phyloP scores from a whole-genome alignment of 306 rosid genomes.

The Oxytropis ochrocephala region DNA sequence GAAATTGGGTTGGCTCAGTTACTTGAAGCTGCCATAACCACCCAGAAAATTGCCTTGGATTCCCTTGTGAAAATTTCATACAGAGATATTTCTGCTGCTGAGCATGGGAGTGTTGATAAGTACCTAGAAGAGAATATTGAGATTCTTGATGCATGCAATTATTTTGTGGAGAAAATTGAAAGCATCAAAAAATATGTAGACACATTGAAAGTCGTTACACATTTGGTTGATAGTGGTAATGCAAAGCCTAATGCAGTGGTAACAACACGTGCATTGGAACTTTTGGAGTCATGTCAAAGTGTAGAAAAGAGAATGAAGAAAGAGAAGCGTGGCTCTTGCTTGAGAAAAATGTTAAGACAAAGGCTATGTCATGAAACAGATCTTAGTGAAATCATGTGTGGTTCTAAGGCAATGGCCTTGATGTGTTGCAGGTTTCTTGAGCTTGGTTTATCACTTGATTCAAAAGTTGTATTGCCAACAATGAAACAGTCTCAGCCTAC shows the following conservation, averaged over 20 bases:
- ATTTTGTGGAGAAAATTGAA: constrained; percentile 29
- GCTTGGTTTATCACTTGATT: constrained; percentile 29
- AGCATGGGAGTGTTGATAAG: constrained; percentile 20
- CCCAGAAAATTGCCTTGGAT: constrained; percentile 35
- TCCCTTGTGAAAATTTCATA: constrained; percentile 5
- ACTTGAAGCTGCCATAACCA: constrained; percentile 36
- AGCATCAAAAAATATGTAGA: constrained; percentile 20
- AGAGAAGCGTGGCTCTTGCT: not conserved
- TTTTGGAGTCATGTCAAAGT: constrained; percentile 22
- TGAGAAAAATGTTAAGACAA: constrained; percentile 21
- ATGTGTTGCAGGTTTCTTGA: constrained; percentile 36
- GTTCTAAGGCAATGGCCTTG: constrained; percentile 37
- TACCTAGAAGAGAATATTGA: constrained; percentile 34
- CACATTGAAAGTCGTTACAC: constrained; percentile 24
- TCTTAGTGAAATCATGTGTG: constrained; percentile 29
- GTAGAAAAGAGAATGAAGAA: constrained; percentile 20
- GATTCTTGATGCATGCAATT: constrained; percentile 40
- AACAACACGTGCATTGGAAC: constrained; percentile 20
- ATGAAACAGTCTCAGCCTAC: not conserved
- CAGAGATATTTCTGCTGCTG: not conserved
- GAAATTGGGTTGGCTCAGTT: constrained; percentile 21
- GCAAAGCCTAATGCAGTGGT: not conserved
- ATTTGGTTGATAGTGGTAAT: constrained; percentile 14
- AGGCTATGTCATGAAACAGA: constrained; percentile 23
- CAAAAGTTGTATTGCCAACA: constrained; percentile 12